A percentile compares a stretch with the other conserved stretches of the same genome.
These are phyloP conservation scores for Fusarium xyrophilum DNA, from an alignment of 2,329 filamentous ascomycete species.

Conservation along the genomic window DNA sequence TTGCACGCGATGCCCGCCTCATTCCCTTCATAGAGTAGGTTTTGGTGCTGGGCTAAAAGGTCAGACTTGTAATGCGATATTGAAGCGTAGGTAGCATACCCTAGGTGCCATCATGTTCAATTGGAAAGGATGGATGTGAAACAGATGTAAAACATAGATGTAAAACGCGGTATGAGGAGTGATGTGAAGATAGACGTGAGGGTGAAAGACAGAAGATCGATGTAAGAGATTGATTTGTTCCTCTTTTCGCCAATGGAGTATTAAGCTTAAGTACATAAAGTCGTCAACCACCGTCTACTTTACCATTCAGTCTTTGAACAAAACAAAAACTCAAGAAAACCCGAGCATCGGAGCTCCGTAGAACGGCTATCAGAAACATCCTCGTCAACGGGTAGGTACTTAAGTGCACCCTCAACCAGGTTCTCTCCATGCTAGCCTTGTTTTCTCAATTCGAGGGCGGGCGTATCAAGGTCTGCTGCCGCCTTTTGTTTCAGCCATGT, in stretches of 20 bases:
- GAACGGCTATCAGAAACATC: neutral
- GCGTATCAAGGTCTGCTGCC: neutral
- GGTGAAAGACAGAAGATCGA: neutral
- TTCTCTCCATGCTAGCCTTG: neutral
- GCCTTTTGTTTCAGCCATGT: neutral
- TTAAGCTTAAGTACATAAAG: neutral
- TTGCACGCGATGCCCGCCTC: neutral
- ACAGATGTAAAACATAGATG: too few species aligned
- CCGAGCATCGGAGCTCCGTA: neutral
- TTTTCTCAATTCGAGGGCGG: neutral
- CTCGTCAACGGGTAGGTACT: neutral
- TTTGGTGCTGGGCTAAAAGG: neutral
- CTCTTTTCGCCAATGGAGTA: neutral
- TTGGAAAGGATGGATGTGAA: neutral
- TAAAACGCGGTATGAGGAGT: too few species aligned
- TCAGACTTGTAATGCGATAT: neutral
- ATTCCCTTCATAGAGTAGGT: neutral
- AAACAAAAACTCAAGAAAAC: accelerated
- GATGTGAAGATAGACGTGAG: neutral
- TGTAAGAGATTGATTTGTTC: neutral
- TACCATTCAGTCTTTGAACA: neutral
- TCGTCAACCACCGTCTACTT: neutral
- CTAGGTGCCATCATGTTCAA: neutral
- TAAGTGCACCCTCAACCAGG: neutral
- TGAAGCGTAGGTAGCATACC: neutral